Conservation (phyloP, 192 early-diverging fungal genomes). For the Podila clonocystis region DNA sequence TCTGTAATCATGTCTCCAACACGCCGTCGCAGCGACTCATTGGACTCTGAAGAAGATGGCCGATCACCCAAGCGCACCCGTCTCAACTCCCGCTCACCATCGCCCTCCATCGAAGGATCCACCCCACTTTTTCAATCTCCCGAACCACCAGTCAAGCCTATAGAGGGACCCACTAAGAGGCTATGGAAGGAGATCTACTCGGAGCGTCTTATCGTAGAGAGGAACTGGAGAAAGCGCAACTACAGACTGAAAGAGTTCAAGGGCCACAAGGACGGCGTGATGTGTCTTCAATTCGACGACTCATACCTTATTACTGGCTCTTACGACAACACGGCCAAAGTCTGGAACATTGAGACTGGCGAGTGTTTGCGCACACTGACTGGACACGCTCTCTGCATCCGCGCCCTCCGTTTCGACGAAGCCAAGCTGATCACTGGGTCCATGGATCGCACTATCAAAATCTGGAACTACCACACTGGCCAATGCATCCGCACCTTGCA, state of each 20-base stretch:
- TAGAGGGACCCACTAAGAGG: constrained; percentile 8
- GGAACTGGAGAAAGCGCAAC: constrained; percentile 92
- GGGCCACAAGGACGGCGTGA: constrained; percentile 91
- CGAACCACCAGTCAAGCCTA: constrained; percentile 29
- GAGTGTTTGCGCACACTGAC: constrained; percentile 77
- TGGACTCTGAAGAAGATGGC: background rate
- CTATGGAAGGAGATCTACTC: constrained; percentile 98
- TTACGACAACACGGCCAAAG: constrained; percentile 86
- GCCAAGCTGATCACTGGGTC: constrained; percentile 94
- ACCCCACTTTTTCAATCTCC: constrained; percentile 39
- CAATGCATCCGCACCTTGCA: constrained; percentile 85
- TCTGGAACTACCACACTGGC: constrained; percentile 93
- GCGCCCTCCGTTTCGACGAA: constrained; percentile 94
- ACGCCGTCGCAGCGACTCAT: constrained; percentile 16
- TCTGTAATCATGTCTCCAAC: constrained; percentile 2
- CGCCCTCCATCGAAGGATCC: constrained; percentile 9
- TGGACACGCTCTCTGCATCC: constrained; percentile 88
- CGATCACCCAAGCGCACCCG: constrained; percentile 31
- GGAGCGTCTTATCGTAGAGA: constrained; percentile 89
- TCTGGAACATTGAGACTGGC: constrained; percentile 91
- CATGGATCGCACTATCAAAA: constrained; percentile 89
- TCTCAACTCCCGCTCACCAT: constrained; percentile 11
- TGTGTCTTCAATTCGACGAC: constrained; percentile 90
- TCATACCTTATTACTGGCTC: constrained; percentile 85
- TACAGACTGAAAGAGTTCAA: constrained; percentile 68